Evolutionary conservation across 179 eudicot genomes (phyloP).

Genomic region (Heliamphora ciliata): DNA sequence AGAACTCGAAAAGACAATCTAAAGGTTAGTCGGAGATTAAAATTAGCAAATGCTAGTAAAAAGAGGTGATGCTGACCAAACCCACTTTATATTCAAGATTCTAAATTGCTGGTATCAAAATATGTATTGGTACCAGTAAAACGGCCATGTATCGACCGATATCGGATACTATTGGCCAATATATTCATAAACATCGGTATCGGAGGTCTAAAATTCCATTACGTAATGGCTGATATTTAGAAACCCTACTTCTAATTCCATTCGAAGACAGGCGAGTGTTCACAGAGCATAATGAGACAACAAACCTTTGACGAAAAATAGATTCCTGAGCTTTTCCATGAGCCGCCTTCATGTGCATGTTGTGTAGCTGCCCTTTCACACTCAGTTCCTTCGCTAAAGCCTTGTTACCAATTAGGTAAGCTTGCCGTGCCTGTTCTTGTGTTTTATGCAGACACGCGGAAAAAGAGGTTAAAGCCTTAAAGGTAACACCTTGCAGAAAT

Average conservation of each 20-base stretch:
- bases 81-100: not conserved
- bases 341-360: slow-evolving; percentile 95
- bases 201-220: too few relatives aligned
- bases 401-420: slow-evolving; percentile 78
- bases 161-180: too few relatives aligned
- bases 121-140: too few relatives aligned
- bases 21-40: not conserved
- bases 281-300: slow-evolving; percentile 13
- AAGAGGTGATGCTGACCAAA: not conserved
- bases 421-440: slow-evolving; percentile 73
- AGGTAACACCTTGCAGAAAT: not conserved
- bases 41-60: not conserved
- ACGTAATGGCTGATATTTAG: too few relatives aligned
- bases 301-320: slow-evolving; percentile 78
- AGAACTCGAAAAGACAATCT: not conserved
- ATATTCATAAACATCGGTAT: too few relatives aligned
- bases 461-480: not conserved
- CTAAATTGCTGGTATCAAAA: too few relatives aligned
- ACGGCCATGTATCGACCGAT: too few relatives aligned
- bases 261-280: slow-evolving; percentile 4
- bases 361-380: slow-evolving; percentile 79
- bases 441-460: not conserved
- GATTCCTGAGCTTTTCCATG: slow-evolving; percentile 89
- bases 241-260: not conserved
- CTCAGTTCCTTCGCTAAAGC: slow-evolving; percentile 90